Conservation (phyloP, 2,329 filamentous ascomycete genomes). For the Coniochaeta sp. region DNA sequence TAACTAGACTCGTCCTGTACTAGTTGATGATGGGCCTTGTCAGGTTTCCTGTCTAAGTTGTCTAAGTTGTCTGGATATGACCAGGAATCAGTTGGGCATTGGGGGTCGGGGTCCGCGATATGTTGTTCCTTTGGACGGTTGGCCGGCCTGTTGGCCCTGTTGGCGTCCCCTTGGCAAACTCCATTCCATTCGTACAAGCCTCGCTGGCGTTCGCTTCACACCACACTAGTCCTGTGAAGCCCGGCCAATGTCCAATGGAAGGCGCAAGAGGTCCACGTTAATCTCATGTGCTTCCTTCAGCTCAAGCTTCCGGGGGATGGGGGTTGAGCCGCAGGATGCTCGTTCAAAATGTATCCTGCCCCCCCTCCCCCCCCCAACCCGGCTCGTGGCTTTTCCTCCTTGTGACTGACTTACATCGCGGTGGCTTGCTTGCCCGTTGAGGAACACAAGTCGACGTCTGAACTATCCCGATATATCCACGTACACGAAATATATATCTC, state of each 20-base stretch:
- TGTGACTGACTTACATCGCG: not conserved
- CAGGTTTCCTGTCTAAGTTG: no score
- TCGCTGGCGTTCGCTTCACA: not conserved
- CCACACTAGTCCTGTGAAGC: not conserved
- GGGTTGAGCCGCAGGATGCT: not conserved
- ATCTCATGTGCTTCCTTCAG: constrained; percentile 1
- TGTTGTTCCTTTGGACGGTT: not conserved
- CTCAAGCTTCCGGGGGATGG: not conserved
- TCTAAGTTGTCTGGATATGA: no score
- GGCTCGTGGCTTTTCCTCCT: not conserved
- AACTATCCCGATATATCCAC: not conserved
- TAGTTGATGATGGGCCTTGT: no score
- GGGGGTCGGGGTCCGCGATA: not conserved
- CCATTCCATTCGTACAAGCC: not conserved
- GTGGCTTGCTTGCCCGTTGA: not conserved
- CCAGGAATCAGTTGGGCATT: not conserved
- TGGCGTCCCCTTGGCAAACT: not conserved
- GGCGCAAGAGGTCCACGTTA: not conserved
- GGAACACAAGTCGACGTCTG: not conserved
- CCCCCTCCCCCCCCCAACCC: not conserved
- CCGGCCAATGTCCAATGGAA: not conserved
- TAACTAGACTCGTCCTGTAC: no score
- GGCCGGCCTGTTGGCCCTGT: no score
- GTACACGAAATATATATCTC: not conserved
- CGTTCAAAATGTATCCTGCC: constrained; percentile 1